Base-by-base conservation (phyloP, 768 basidiomycete genomes). In the Mycena rebaudengoi region DNA sequence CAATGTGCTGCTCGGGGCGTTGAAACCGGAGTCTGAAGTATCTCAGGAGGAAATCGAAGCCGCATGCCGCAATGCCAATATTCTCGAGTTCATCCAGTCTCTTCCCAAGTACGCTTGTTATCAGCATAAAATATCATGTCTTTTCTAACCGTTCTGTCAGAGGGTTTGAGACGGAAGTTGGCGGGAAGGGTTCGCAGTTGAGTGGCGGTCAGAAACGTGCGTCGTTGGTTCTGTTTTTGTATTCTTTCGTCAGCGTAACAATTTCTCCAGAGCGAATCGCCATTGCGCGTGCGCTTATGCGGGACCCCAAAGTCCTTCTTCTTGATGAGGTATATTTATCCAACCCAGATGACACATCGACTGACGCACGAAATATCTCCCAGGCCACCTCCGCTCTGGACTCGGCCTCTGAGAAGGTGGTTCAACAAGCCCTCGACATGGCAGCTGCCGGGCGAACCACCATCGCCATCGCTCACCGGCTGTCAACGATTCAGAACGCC, bases 381-480 rank as follows among this genome's bases (percentile, higher is more conserved):
- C 60, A 80, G 76, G 94, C 93, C 12, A 95, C 94, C 1, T 94
- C 92, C 40, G 94, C 95, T 3, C 84, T 97, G 26, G 95, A 96
- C 73, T 92, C 92, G 5, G 89, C 88, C 68, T 94, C 91, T 13
- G 96, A 97, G 77, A 93, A 93, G 76, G 90, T 98, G 48, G 97
- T 99, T 10, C 96, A 98, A 71, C 89, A 86, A 7, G 97, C 97
- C 4, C 83, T 98, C 26, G 97, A 98, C 76, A 85, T 88, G 71
- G 97, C 96, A 10, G 90, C 95, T 3, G 91, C 88, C 79, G 96
- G 96, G 44, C 87, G 96, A 59, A 97, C 96, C 7, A 98, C 95
- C 7, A 91, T 96, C 61, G 92, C 96, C 20, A 97, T 98, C 65
- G 97, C 97, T 18, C 52, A 41, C 32, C 14, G 52, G 13, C 25